A percentile compares a stretch with the other conserved stretches of the same genome.
Conservation (phyloP, 768 basidiomycete species). For the Naganishia vishniacii region DNA sequence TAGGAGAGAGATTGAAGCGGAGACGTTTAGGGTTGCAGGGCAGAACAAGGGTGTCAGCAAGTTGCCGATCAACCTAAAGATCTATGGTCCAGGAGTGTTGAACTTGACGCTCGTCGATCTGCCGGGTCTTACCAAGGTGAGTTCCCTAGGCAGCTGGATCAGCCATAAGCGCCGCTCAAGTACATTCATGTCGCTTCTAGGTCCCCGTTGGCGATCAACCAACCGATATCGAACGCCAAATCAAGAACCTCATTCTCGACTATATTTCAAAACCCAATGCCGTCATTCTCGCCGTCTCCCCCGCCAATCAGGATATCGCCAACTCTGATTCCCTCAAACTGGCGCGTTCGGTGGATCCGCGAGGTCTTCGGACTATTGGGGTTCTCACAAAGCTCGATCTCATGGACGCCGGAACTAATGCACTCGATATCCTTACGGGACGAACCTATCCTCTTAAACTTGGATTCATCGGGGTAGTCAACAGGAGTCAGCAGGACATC, state of each 20-base stretch:
- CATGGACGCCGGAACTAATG: conserved; percentile 99
- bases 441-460: conserved; percentile 96
- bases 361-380: conserved; percentile 92
- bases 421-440: conserved; percentile 88
- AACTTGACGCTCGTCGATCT: conserved; percentile 94
- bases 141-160: conserved; percentile 53
- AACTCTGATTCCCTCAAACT: conserved; percentile 97
- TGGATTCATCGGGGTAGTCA: conserved; percentile 96
- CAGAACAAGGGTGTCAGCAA: conserved; percentile 99
- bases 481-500: conserved; percentile 96
- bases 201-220: conserved; percentile 70
- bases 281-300: conserved; percentile 92
- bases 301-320: conserved; percentile 96
- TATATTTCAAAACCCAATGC: conserved; percentile 96
- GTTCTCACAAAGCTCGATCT: conserved; percentile 95
- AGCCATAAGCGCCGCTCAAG: too few relatives aligned
- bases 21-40: conserved; percentile 93
- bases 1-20: conserved; percentile 92
- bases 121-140: conserved; percentile 82
- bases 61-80: conserved; percentile 86
- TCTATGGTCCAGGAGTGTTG: conserved; percentile 90
- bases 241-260: conserved; percentile 85
- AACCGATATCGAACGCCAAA: conserved; percentile 94
- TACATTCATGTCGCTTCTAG: too few relatives aligned
- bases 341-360: conserved; percentile 88